Evolutionary conservation across 1,284 basidiomycete genomes (phyloP), one percentile per base, ranked within the genome.

Genomic region (Ganoderma lingzhi): DNA sequence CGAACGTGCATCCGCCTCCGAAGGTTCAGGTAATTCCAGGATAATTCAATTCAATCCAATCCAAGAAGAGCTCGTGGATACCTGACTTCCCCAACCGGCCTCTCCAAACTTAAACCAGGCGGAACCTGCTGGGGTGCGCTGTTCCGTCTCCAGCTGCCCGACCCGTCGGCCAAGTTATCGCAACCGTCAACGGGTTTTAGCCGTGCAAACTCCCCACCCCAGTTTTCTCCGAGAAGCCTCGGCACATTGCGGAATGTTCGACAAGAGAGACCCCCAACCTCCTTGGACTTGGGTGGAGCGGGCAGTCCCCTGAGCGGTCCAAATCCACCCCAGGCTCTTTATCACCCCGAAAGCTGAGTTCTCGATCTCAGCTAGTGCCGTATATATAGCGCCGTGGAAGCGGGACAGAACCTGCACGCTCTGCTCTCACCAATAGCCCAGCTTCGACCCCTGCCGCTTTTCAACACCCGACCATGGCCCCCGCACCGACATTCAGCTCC

Each of bases 401-500:
- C 12, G 35, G 45, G 35, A 35, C 8, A 3, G 35, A 30, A 10
- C 4, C 35, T 37, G 32, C 37, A 2, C 10, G 32, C 35, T 35
- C 48, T 56, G 58, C 37, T 39, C n/a, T 59, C 37, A 39, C 37
- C 17, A 37, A 15, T 37, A 37, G 19, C 15, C 9, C 9, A 19
- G 17, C 58, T 41, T 41, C 19, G 12, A 42, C 37, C 42, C 60
- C 64, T 62, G 6, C 53, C 48, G 45, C 6, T 30, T 37, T 53
- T 42, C 4, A 15, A 61, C n/a, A 28, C 35, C 32, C 60, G 64
- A 67, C 69, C 61, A 81, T 82, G 80, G 75, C 80, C 53, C 81
- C 80, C 67, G 76, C 81, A 63, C 77, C 79, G 44, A 76, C 78
- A 19, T 76, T 76, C 64, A 37, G 70, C 66, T 61, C 73, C n/a